These are phyloP conservation scores for Penicillium corylophilum DNA, from an alignment of 2,329 filamentous ascomycete genomes.

Conservation along the genomic window DNA sequence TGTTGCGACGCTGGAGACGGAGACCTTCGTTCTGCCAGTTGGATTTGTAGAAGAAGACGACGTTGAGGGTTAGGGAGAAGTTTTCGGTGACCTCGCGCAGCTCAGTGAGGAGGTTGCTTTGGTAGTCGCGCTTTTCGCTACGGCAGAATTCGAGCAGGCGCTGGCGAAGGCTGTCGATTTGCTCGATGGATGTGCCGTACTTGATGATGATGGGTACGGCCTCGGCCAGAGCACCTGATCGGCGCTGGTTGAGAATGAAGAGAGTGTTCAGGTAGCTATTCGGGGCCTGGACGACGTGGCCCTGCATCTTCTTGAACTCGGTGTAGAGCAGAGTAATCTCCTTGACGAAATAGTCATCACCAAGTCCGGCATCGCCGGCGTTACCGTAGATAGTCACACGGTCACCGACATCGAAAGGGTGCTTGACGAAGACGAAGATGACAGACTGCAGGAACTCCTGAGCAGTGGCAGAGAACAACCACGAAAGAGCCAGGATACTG, in stretches of 20 bases:
- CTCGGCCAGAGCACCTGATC: conserved; percentile 84
- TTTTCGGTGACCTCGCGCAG: conserved; percentile 76
- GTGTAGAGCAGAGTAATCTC: conserved; percentile 91
- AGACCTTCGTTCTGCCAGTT: conserved; percentile 95
- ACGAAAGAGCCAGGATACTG: conserved; percentile 82
- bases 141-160: conserved; percentile 80
- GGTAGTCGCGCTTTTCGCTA: conserved; percentile 85
- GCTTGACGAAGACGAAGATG: conserved; percentile 95
- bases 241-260: conserved; percentile 92
- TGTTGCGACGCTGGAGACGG: conserved; percentile 86
- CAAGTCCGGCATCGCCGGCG: conserved; percentile 71
- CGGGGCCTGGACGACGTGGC: conserved; percentile 90
- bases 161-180: conserved; percentile 78
- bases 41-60: conserved; percentile 96
- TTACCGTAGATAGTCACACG: conserved; percentile 90
- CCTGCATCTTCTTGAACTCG: conserved; percentile 98
- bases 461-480: conserved; percentile 88
- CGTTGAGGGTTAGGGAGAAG: conserved; percentile 81
- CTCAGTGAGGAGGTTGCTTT: conserved; percentile 82
- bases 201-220: conserved; percentile 80
- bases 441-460: conserved; percentile 93
- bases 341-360: conserved; percentile 95
- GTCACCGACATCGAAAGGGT: conserved; percentile 95
- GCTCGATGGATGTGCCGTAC: conserved; percentile 78
- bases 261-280: conserved; percentile 91